Evolutionary conservation across 139 green algal genomes (phyloP).

Genomic region (Mychonastes homosphaera): DNA sequence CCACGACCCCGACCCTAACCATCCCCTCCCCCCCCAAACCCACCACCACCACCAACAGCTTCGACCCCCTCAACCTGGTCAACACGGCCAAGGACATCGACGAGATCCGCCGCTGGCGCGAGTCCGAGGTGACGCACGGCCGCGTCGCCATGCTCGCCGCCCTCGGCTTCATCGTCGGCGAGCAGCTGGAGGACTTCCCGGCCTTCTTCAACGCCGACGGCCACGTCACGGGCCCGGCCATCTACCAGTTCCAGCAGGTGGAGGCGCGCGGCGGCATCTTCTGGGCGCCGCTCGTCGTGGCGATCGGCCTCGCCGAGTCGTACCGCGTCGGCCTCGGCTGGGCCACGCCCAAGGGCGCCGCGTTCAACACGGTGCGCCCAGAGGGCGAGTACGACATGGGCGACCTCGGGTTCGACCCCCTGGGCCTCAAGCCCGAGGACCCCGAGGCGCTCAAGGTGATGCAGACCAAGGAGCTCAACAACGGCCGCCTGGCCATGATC

Average conservation of each 20-base stretch:
- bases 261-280: slow-evolving; percentile 37
- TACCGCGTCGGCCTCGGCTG: slow-evolving; percentile 53
- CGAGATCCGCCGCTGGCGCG: slow-evolving; percentile 42
- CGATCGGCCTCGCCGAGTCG: slow-evolving; percentile 55
- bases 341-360: slow-evolving; percentile 39
- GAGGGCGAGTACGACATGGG: slow-evolving; percentile 57
- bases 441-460: slow-evolving; percentile 45
- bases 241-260: slow-evolving; percentile 74
- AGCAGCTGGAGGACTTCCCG: slow-evolving; percentile 49
- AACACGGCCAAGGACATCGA: slow-evolving; percentile 12
- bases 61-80: slow-evolving; percentile 34
- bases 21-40: background rate
- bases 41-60: slow-evolving; percentile 21
- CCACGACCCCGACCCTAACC: slow-evolving; percentile 5
- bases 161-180: slow-evolving; percentile 56
- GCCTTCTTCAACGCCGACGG: slow-evolving; percentile 48
- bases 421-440: slow-evolving; percentile 48
- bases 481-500: slow-evolving; percentile 76
- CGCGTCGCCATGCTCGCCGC: slow-evolving; percentile 62
- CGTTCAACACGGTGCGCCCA: slow-evolving; percentile 35
- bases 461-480: slow-evolving; percentile 77
- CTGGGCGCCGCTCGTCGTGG: slow-evolving; percentile 55
- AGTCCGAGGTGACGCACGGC: slow-evolving; percentile 66
- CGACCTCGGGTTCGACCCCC: slow-evolving; percentile 64
- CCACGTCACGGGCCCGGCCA: slow-evolving; percentile 46